Evolutionary conservation across 495 filamentous ascomycete genomes (phyloP), one percentile per base, ranked within the genome.

Genomic region (Penicillium paxilli): DNA sequence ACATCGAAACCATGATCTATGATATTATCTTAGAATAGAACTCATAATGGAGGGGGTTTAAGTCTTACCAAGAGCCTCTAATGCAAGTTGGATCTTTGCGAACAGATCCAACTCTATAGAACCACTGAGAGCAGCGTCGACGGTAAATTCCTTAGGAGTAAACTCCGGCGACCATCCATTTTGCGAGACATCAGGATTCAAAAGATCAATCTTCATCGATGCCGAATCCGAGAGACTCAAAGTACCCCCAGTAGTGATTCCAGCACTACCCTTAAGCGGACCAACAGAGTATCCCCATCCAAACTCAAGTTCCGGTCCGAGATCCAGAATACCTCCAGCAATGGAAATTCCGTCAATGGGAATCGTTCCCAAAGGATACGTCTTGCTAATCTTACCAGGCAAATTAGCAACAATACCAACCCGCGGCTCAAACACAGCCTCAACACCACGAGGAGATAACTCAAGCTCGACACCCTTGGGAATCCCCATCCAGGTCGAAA

Each of bases 231-330:
- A 21, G 20, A 71, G 32, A 30, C 52, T 61, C 11, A 65, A 46
- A 6, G 54, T 62, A 0, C 63, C 55, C 6, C 73, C 68, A 9
- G 58, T 49, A 5, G 54, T 54, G 14, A 76, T 47, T 20, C 44
- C 46, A 2, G 66, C 69, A 20, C 52, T 59, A 19, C 69, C 62
- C 9, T 59, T 51, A 3, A 74, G 41, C n/a, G 64, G 58, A 6
- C 63, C 60, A 17, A 71, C 22, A 4, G 57, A 35, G 20, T 60
- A 60, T 8, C 66, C 69, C 47, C 68, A 49, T 3, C 57, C 54
- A 33, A 72, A 62, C 9, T 59, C 65, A 42, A 75, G 55, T 44
- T 65, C 56, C 0, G 72, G 72, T 5, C 72, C 72, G 9, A 76
- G 37, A 12, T 66, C 63, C n/a, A 73, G 45, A 16, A 74, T 55